Evolutionary conservation across 1,284 basidiomycete species (phyloP), one percentile per base, ranked within the genome.

Genomic region (Sparassis latifolia): DNA sequence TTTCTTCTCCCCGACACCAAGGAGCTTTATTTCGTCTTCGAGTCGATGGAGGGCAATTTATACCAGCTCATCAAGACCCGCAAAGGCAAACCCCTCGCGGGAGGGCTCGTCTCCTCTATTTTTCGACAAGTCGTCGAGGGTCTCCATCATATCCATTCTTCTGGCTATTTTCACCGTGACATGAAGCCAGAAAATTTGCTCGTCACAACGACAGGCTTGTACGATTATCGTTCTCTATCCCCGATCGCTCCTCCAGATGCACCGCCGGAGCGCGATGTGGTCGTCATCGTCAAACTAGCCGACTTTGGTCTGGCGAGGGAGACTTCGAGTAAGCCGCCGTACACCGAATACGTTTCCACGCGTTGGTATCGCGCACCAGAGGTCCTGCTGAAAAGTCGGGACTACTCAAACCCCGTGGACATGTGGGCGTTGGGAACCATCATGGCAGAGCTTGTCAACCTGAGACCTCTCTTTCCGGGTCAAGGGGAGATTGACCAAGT

Each of bases 141-240:
- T 33, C 79, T 99, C 37, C 77, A 93, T 63, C 97, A 99, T 67
- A 93, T 99, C 56, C 97, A 99, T 69, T 66, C 76, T 12, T 77
- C 87, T 45, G 96, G 96, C 51, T 99, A 97, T 70, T 99, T 99
- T 68, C 97, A 99, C 68, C 91, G 97, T 49, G 97, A 99, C 69
- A 96, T 99, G 92, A 99, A 99, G 70, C 97, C 97, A 31, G 97
- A 99, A 67, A 99, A 99, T 63, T 84, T 99, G n/a, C 83, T 99
- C 50, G 96, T 99, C 62, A 99, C 97, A n/a, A 99, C 97, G 2
- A 97, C 93, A 7, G 97, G 97, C 29, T 79, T 97, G 46, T 88
- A 89, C 58, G 93, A 97, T 69, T 99, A 99, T 66, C 85, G 84
- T n/a, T 80, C 90, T 5, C 73, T 90, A 37, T 84, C 80, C 27